Percentiles rank a stretch among this genome's conserved stretches.
These are phyloP conservation scores for Puccinia brachypodii DNA, from an alignment of 1,284 basidiomycete genomes.

Conservation along the genomic window DNA sequence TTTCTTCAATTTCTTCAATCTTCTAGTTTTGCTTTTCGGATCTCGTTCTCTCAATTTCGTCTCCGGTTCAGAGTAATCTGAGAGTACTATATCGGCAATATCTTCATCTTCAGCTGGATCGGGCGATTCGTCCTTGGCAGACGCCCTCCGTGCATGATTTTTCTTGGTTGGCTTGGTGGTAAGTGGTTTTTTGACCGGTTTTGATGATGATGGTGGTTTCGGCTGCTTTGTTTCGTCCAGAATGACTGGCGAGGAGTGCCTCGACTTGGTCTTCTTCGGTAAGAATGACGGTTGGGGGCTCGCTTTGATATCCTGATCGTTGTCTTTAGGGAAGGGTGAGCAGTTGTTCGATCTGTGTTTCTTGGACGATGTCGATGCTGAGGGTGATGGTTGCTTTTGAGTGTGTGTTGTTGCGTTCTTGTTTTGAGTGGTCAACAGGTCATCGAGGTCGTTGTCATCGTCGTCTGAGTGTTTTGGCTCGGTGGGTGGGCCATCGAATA, in stretches of 20 bases:
- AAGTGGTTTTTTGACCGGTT: background rate
- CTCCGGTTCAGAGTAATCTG: slow-evolving; percentile 37
- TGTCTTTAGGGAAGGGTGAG: background rate
- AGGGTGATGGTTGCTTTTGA: background rate
- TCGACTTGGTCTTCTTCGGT: background rate
- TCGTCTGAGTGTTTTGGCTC: background rate
- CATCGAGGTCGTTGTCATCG: background rate
- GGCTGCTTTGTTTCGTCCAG: background rate
- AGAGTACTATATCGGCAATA: slow-evolving; percentile 14
- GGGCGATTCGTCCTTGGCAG: slow-evolving; percentile 11
- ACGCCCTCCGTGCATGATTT: background rate
- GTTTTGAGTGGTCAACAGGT: background rate
- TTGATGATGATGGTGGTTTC: background rate
- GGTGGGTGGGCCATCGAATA: background rate
- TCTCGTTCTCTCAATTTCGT: slow-evolving; percentile 18
- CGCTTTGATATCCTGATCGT: background rate
- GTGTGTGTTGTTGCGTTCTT: background rate
- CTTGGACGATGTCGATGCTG: background rate
- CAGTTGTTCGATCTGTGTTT: background rate
- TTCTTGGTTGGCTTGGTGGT: background rate
- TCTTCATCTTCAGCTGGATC: slow-evolving; percentile 23
- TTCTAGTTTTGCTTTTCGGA: background rate
- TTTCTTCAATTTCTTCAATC: slow-evolving; percentile 15
- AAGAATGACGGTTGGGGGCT: background rate
- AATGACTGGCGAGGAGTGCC: background rate